A percentile compares a stretch with the other conserved stretches of the same genome.
phyloP scores from a whole-genome alignment of 352 stramenopile species.

The Globisporangium orthogonon region DNA sequence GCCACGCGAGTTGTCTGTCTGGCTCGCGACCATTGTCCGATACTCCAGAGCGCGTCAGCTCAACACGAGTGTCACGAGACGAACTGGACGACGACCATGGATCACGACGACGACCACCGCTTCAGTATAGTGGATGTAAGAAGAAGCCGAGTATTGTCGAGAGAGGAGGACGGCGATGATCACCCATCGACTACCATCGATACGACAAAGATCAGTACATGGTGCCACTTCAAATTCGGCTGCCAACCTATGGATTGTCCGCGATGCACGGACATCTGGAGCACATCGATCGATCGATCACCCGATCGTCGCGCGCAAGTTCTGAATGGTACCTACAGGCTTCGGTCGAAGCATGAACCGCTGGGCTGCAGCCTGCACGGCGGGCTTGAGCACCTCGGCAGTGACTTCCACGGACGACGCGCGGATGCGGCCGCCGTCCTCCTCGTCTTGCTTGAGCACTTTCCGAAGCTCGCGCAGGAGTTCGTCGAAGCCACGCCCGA shows the following conservation, averaged over 20 bases:
- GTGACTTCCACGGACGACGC: slow-evolving; percentile 13
- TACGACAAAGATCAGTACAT: too few relatives aligned
- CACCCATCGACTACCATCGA: too few relatives aligned
- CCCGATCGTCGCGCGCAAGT: slow-evolving; percentile 9
- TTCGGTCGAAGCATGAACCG: slow-evolving; percentile 23
- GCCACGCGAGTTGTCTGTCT: too few relatives aligned
- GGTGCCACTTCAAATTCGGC: not conserved
- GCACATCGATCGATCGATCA: not conserved
- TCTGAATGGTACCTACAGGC: not conserved
- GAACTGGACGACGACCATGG: too few relatives aligned
- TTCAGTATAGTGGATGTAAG: too few relatives aligned
- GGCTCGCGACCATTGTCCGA: too few relatives aligned
- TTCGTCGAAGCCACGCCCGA: slow-evolving; percentile 54
- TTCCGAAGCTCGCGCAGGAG: slow-evolving; percentile 37
- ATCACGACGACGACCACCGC: too few relatives aligned
- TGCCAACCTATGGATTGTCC: not conserved
- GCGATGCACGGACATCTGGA: too few relatives aligned
- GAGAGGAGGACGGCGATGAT: too few relatives aligned
- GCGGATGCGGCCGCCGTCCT: slow-evolving; percentile 4
- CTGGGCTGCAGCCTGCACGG: slow-evolving; percentile 29
- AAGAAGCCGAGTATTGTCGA: too few relatives aligned
- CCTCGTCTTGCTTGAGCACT: slow-evolving; percentile 5
- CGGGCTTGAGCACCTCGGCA: slow-evolving; percentile 21
- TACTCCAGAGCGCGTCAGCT: too few relatives aligned
- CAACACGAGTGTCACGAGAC: too few relatives aligned